Conservation (phyloP, 2,329 filamentous ascomycete species). For the Nemania sp. region DNA sequence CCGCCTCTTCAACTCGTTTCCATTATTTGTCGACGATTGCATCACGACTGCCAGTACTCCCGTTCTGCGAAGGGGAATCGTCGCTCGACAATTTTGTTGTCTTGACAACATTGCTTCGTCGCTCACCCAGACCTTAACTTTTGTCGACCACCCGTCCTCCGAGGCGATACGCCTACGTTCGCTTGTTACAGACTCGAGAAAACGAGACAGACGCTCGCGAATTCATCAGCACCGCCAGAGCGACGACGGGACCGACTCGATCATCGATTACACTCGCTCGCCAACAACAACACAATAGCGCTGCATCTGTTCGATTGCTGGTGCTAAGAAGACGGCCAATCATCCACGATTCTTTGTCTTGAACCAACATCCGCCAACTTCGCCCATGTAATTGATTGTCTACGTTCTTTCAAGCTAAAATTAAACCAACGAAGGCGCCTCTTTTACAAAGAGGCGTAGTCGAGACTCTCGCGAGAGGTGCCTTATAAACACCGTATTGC, state of each 20-base stretch:
- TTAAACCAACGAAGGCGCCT: slow-evolving; percentile 24
- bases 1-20: slow-evolving; percentile 11
- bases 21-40: slow-evolving; percentile 10
- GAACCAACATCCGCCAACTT: slow-evolving; percentile 1
- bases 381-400: slow-evolving; percentile 31
- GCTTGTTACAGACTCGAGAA: slow-evolving; percentile 10
- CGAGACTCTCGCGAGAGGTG: slow-evolving; percentile 18
- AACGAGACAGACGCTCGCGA: background rate
- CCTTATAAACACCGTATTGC: slow-evolving; percentile 4
- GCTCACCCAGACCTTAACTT: background rate
- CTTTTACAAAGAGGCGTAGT: slow-evolving; percentile 17
- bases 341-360: slow-evolving; percentile 20
- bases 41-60: slow-evolving; percentile 18
- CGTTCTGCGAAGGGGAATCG: slow-evolving; percentile 27
- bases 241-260: background rate
- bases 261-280: background rate
- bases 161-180: slow-evolving; percentile 15
- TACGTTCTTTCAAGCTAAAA: slow-evolving; percentile 23
- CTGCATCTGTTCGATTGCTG: background rate
- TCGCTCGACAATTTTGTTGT: slow-evolving; percentile 9
- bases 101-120: slow-evolving; percentile 9
- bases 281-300: background rate
- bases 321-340: slow-evolving; percentile 5
- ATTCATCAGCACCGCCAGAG: background rate
- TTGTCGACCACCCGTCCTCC: slow-evolving; percentile 5